Base-by-base conservation (phyloP, 192 early-diverging fungal genomes). In the Cetraspora pellucida region DNA sequence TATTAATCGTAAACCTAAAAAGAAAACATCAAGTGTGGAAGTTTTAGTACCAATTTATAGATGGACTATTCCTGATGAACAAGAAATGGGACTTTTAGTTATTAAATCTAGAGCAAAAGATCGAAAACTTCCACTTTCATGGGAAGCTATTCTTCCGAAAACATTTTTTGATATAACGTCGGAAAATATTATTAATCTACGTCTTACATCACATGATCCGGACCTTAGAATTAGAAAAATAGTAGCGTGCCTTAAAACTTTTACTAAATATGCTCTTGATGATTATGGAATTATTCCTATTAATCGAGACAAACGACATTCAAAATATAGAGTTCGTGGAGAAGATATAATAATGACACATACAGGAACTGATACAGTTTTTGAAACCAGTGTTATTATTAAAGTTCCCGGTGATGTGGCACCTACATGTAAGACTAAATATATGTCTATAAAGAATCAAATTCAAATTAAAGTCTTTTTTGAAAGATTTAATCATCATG, bases 401-500 rank as follows among this genome's bases (percentile, higher is more conserved):
- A 59, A 45, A 17, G 47, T 75, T 47, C 58, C 59, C 19, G n/a
- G 10, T 11, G 23, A 60, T 27, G 43, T 64, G 6, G n/a, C 46
- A 17, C 73, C 73, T 31, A 63, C 73, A 1, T 25, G 57, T 49
- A 63, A 75, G 30, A 75, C 59, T n/a, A 75, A 75, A 25, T 63
- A 47, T 19, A 75, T 75, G 23, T 44, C 73, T 14, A 11, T 75
- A 11, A 75, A 11, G 37, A 75, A 75, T 75, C 14, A 75, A 31
- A 44, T 75, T 30, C 57, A 63, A 49, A 75, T 75, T 64, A 75
- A 75, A 27, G 59, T 75, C 0, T 23, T 45, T 17, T 74, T 74
- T 74, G 73, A 74, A 30, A 37, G 59, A 13, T 75, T 45, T 23
- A 3, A 45, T 23, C 58, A 75, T 64, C 58, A 63, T 47, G 58